A percentile compares a stretch with the other conserved stretches of the same genome.
Conservation (phyloP, 1,139 yeast genomes). For the Scheffersomyces lignicola region DNA sequence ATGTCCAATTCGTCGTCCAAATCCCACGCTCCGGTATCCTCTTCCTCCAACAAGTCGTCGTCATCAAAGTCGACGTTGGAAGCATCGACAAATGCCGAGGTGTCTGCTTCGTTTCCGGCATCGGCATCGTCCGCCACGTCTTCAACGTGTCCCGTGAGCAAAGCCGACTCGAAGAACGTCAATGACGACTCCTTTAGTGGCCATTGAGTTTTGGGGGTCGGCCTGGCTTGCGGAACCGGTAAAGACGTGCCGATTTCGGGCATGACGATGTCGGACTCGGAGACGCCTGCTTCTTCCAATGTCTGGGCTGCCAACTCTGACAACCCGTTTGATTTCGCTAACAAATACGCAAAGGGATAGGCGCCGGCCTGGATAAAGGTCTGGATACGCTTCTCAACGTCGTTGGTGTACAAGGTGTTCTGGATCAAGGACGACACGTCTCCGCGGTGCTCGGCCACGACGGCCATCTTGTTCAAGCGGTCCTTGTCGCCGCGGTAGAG, state of each 20-base stretch:
- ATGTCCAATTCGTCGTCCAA: slow-evolving; percentile 51
- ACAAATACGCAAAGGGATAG: slow-evolving; percentile 86
- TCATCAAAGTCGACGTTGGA: slow-evolving; percentile 31
- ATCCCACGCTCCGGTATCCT: slow-evolving; percentile 57
- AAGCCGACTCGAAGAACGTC: slow-evolving; percentile 84
- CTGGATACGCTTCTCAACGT: slow-evolving; percentile 72
- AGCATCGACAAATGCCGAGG: slow-evolving; percentile 13
- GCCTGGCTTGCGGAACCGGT: slow-evolving; percentile 46
- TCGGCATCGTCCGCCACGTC: slow-evolving; percentile 55
- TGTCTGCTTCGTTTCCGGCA: slow-evolving; percentile 13
- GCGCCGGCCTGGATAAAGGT: slow-evolving; percentile 78
- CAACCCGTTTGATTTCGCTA: slow-evolving; percentile 86
- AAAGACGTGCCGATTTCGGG: slow-evolving; percentile 53
- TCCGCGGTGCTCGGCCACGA: slow-evolving; percentile 86
- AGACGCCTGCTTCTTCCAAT: slow-evolving; percentile 66
- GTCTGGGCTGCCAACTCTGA: slow-evolving; percentile 71
- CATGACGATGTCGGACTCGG: slow-evolving; percentile 63
- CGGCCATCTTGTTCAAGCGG: slow-evolving; percentile 79
- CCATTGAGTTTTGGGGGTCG: slow-evolving; percentile 65
- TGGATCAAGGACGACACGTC: slow-evolving; percentile 80
- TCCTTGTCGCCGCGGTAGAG: slow-evolving; percentile 76
- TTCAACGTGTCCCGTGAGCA: slow-evolving; percentile 72
- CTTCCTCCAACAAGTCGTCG: slow-evolving; percentile 44
- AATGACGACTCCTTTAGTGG: slow-evolving; percentile 73
- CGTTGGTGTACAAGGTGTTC: slow-evolving; percentile 76